Evolutionary conservation across 306 rosid genomes (phyloP), one percentile per base, ranked within the genome.

Genomic region (Castanea sativa): DNA sequence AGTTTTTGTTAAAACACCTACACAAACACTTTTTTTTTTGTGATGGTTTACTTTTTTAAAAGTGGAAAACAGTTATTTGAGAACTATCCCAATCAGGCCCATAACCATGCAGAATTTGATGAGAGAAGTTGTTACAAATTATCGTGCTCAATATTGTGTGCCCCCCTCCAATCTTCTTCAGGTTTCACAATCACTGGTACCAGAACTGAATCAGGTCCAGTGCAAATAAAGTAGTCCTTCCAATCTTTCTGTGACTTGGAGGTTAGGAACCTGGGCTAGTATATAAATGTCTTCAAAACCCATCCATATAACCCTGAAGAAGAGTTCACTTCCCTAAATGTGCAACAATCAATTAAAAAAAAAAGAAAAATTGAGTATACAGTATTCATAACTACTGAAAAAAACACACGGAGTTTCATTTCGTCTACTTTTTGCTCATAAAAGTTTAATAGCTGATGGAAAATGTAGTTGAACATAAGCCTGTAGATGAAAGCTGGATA

Each of bases 131-230:
- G 29, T 82, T 77, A 86, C 87, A 93, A 88, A 82, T 95, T 92
- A 75, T 95, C 99, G 57, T 95, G 99, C 86, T 95, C 98, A 79
- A 95, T 91, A 29, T 92, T 92, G 78, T 88, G 97, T 35, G 99
- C 99, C 5, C 94, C 99, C 87, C 92, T 87, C 97, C 98, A 95
- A 20, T 89, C 87, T 80, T 89, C 97, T 49, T 92, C 98, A 70
- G 98, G 98, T 23, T 92, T 85, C 73, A 95, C 86, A 79, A 83
- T 89, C 71, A 91, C 89, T 73, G 99, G 99, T 53, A 86, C 96
- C 69, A 95, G 69, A 58, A 95, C 76, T 76, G 98, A 87, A 78
- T 96, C 98, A 82, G 98, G 99, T 16, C 99, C 98, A 20, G 96
- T 95, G 88, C 99, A 95, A 32, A 90, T 81, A 81, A 95, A 95